These are phyloP conservation scores for Parachlorella kessleri DNA, from an alignment of 139 green algal species.

Conservation along the genomic window DNA sequence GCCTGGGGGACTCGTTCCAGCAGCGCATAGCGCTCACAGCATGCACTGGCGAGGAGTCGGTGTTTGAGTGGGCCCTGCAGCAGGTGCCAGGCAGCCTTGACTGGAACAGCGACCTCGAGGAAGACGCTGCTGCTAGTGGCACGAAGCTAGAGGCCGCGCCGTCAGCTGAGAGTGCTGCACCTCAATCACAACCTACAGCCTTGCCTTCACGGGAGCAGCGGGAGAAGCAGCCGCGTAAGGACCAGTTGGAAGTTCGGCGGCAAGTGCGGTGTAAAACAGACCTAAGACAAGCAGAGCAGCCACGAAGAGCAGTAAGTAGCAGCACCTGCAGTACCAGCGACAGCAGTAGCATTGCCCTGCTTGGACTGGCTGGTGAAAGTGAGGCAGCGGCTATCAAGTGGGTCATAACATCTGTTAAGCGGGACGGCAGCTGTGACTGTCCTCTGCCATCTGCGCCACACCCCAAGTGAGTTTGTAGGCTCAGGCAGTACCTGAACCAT, in stretches of 20 bases:
- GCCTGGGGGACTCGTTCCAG: constrained; percentile 23
- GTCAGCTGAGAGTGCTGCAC: background rate
- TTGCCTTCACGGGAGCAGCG: background rate
- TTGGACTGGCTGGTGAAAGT: no score
- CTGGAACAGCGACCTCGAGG: no score
- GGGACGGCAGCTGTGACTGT: background rate
- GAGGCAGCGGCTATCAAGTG: no score
- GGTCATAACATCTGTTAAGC: constrained; percentile 12
- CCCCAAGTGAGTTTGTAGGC: constrained; percentile 31
- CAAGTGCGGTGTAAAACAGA: background rate
- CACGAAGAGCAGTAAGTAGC: no score
- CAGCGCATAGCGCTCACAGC: constrained; percentile 54
- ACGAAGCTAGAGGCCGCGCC: background rate
- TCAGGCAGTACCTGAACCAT: no score
- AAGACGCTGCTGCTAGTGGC: background rate
- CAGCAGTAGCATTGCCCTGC: no score
- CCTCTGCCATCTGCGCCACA: constrained; percentile 33
- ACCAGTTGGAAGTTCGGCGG: no score
- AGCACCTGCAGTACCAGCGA: no score
- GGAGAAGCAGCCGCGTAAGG: background rate
- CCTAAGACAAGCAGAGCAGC: no score
- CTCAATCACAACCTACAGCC: background rate
- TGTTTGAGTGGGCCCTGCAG: constrained; percentile 48
- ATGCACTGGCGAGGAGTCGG: constrained; percentile 44
- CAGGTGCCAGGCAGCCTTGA: no score